Percentiles rank a stretch among this genome's conserved stretches.
Evolutionary conservation across 78 protist species (phyloP).

Genomic region (Planoprotostelium fungivorum): DNA sequence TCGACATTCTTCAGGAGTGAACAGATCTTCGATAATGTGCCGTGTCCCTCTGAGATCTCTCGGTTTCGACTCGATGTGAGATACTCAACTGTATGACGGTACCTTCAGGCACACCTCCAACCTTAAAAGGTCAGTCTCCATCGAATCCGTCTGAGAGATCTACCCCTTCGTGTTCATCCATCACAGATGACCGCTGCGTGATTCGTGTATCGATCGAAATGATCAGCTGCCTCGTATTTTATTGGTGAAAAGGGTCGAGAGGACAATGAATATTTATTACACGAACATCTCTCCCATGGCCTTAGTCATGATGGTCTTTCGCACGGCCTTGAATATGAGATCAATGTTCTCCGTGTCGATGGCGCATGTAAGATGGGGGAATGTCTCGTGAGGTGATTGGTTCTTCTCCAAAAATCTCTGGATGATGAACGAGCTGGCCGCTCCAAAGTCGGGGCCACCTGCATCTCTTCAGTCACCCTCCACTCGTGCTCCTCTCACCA

Average conservation of each 20-base stretch:
- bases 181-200: too few relatives aligned
- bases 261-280: too few relatives aligned
- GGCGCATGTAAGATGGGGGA: constrained; percentile 77
- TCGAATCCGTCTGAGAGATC: too few relatives aligned
- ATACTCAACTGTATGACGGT: background rate
- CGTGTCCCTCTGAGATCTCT: background rate
- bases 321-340: constrained; percentile 66
- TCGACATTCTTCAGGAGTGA: background rate
- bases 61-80: background rate
- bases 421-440: constrained; percentile 50
- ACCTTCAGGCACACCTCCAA: background rate
- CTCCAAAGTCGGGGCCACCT: background rate
- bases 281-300: constrained; percentile 29
- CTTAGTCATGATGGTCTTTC: constrained; percentile 50
- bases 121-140: too few relatives aligned
- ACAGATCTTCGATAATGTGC: background rate
- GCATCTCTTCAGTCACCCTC: background rate
- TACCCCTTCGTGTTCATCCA: too few relatives aligned
- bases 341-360: constrained; percentile 71
- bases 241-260: too few relatives aligned
- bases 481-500: constrained; percentile 20
- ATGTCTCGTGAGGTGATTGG: constrained; percentile 53
- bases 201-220: too few relatives aligned
- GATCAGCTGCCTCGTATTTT: too few relatives aligned
- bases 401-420: constrained; percentile 44